A percentile compares a stretch with the other conserved stretches of the same genome.
Evolutionary conservation across 2,329 filamentous ascomycete species (phyloP).

Genomic region (Balansia obtecta): DNA sequence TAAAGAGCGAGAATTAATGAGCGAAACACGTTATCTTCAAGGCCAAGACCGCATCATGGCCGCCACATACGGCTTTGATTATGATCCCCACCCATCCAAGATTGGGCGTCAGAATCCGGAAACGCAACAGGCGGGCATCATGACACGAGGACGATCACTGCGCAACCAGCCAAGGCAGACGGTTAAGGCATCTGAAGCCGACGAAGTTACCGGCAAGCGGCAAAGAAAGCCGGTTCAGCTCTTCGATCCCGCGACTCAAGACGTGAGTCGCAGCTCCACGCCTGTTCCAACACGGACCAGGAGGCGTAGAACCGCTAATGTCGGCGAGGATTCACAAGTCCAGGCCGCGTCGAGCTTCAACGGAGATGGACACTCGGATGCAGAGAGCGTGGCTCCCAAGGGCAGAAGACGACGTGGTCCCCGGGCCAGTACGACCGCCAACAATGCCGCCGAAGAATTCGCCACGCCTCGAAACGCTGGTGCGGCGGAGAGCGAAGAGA

Average conservation of each 20-base stretch:
- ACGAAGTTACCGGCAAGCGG: slow-evolving; percentile 38
- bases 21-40: slow-evolving; percentile 34
- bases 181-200: slow-evolving; percentile 44
- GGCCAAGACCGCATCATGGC: slow-evolving; percentile 47
- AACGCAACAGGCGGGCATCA: slow-evolving; percentile 36
- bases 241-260: slow-evolving; percentile 38
- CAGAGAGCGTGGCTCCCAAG: slow-evolving; percentile 16
- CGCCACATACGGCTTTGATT: slow-evolving; percentile 47
- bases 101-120: slow-evolving; percentile 47
- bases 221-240: slow-evolving; percentile 38
- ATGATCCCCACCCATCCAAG: slow-evolving; percentile 44
- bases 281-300: slow-evolving; percentile 26
- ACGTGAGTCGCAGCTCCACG: slow-evolving; percentile 38
- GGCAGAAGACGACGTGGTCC: slow-evolving; percentile 18
- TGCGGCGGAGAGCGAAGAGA: slow-evolving; percentile 2
- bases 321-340: slow-evolving; percentile 15
- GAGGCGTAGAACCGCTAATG: slow-evolving; percentile 19
- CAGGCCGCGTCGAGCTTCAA: slow-evolving; percentile 21
- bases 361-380: slow-evolving; percentile 20
- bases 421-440: slow-evolving; percentile 14
- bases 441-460: slow-evolving; percentile 15
- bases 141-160: slow-evolving; percentile 38
- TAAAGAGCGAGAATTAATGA: slow-evolving; percentile 28
- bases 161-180: slow-evolving; percentile 46
- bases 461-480: slow-evolving; percentile 8